Conservation (phyloP, 495 filamentous ascomycete species). For the Penicillium tannophilum region DNA sequence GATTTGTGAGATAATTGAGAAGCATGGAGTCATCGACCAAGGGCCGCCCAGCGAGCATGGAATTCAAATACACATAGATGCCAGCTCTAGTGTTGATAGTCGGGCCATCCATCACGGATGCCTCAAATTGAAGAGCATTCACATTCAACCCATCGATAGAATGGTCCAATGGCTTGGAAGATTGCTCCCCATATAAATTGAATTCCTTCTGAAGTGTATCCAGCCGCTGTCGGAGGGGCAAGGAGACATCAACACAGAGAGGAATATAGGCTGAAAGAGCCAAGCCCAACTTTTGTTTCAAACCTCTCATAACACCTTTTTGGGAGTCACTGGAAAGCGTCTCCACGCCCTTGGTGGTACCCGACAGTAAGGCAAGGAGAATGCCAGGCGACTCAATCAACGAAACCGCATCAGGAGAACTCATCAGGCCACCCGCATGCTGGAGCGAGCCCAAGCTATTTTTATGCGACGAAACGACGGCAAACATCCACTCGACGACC, state of each 20-base stretch:
- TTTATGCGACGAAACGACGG: conserved; percentile 42
- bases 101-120: conserved; percentile 65
- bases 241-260: conserved; percentile 43
- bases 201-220: conserved; percentile 50
- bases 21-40: conserved; percentile 79
- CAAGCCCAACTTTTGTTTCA: conserved; percentile 44
- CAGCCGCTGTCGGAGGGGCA: conserved; percentile 43
- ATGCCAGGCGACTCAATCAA: conserved; percentile 50
- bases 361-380: conserved; percentile 45
- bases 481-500: conserved; percentile 43
- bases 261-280: conserved; percentile 46
- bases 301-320: conserved; percentile 26
- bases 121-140: conserved; percentile 51
- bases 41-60: conserved; percentile 80
- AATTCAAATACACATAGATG: conserved; percentile 88
- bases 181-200: conserved; percentile 41
- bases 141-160: conserved; percentile 46
- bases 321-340: conserved; percentile 38
- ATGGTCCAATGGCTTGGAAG: conserved; percentile 40
- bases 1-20: conserved; percentile 75
- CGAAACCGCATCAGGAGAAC: conserved; percentile 44
- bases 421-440: conserved; percentile 37
- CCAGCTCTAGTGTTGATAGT: conserved; percentile 80
- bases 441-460: conserved; percentile 27
- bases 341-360: conserved; percentile 41